Percentiles rank a stretch among this genome's conserved stretches.
Conservation (phyloP, 163 green algal genomes). For the Scenedesmus sp. region DNA sequence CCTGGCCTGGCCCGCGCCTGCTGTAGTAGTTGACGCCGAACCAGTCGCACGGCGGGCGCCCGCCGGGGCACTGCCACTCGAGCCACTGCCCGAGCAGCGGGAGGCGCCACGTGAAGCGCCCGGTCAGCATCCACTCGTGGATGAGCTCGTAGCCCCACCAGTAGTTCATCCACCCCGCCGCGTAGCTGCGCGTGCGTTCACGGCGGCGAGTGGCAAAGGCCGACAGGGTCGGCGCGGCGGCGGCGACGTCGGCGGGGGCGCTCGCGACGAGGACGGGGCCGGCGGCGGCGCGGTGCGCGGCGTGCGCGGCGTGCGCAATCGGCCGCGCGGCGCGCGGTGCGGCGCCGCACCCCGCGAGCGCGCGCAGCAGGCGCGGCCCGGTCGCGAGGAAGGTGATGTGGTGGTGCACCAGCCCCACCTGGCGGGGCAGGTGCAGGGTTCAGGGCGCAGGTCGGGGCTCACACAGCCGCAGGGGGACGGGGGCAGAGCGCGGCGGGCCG, state of each 20-base stretch:
- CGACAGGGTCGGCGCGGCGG: too few species aligned
- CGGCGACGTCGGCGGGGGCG: too few species aligned
- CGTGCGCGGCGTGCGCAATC: too few species aligned
- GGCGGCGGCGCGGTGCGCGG: too few species aligned
- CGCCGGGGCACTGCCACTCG: constrained; percentile 38
- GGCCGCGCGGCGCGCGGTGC: too few species aligned
- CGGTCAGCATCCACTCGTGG: constrained; percentile 78
- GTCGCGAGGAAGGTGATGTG: constrained; percentile 60
- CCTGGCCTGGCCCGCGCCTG: constrained; percentile 47
- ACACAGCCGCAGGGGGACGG: background rate
- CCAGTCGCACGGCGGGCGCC: constrained; percentile 41
- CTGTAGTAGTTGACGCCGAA: constrained; percentile 49
- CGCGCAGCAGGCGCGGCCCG: constrained; percentile 43
- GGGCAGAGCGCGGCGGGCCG: too few species aligned
- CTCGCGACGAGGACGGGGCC: too few species aligned
- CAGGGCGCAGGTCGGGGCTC: too few species aligned
- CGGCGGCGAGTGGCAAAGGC: too few species aligned
- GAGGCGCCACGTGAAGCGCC: constrained; percentile 70
- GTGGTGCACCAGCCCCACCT: constrained; percentile 79
- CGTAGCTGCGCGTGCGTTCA: too few species aligned
- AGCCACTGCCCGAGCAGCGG: constrained; percentile 48
- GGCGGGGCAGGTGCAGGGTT: background rate
- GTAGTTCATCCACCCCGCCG: constrained; percentile 63
- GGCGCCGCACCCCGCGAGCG: constrained; percentile 52
- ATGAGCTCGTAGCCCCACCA: constrained; percentile 81